Conservation (phyloP, 768 basidiomycete species). For the Tricholoma terreum region DNA sequence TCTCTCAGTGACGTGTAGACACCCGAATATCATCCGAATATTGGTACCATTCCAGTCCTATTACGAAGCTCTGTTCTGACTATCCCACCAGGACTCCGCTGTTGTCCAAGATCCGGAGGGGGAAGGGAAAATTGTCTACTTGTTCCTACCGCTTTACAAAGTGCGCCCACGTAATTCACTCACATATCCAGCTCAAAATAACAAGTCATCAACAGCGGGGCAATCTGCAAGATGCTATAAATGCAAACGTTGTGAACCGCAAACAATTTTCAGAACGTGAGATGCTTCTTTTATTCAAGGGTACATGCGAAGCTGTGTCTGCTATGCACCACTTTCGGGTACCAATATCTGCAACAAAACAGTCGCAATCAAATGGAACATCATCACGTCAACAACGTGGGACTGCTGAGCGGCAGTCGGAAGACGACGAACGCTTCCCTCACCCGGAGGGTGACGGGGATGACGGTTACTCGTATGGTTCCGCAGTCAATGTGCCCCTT, state of each 20-base stretch:
- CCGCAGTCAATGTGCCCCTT: constrained; percentile 53
- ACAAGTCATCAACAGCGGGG: constrained; percentile 53
- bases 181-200: not conserved
- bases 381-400: constrained; percentile 26
- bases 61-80: constrained; percentile 8
- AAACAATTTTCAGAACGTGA: constrained; percentile 84
- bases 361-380: constrained; percentile 8
- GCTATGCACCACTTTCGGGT: constrained; percentile 91
- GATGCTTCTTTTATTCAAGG: constrained; percentile 87
- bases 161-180: constrained; percentile 33
- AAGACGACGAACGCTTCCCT: constrained; percentile 70
- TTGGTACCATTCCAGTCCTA: constrained; percentile 44
- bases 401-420: constrained; percentile 30
- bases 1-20: constrained; percentile 42
- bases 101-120: constrained; percentile 92
- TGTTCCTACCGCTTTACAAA: constrained; percentile 93
- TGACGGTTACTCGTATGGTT: constrained; percentile 70
- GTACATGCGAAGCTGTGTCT: constrained; percentile 89
- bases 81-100: constrained; percentile 70
- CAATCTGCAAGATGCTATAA: constrained; percentile 94
- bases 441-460: constrained; percentile 74
- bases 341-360: constrained; percentile 35
- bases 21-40: constrained; percentile 96
- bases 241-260: constrained; percentile 77
- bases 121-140: constrained; percentile 92